Evolutionary conservation across 768 basidiomycete genomes (phyloP).

Genomic region (Fomitopsis pulvina): DNA sequence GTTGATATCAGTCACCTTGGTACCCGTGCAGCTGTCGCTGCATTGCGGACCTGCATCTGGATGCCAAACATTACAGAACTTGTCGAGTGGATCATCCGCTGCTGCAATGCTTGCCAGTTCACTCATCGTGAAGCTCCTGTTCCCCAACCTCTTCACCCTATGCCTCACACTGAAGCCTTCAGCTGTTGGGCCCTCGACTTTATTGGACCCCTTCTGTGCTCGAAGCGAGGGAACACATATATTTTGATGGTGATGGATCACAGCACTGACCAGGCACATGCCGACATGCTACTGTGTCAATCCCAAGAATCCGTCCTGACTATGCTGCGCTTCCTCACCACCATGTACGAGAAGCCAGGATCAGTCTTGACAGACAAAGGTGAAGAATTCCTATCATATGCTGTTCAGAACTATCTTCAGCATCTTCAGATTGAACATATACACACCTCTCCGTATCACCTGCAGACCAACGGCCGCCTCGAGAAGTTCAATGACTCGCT

Average conservation of each 20-base stretch:
- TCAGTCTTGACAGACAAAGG: constrained; percentile 17
- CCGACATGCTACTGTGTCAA: constrained; percentile 7
- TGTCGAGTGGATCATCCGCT: constrained; percentile 9
- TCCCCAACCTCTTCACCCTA: constrained; percentile 15
- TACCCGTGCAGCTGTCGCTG: constrained; percentile 8
- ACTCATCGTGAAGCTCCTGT: constrained; percentile 8
- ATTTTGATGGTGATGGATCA: constrained; percentile 16
- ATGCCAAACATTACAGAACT: constrained; percentile 3
- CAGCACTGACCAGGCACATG: constrained; percentile 1
- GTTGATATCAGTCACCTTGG: constrained; percentile 16
- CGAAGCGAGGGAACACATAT: constrained; percentile 15
- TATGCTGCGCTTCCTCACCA: constrained; percentile 9
- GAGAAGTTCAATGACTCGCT: constrained; percentile 5
- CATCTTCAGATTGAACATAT: constrained; percentile 13
- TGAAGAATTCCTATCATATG: constrained; percentile 18
- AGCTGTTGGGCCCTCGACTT: constrained; percentile 18
- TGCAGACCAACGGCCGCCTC: constrained; percentile 2
- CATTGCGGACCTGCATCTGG: constrained; percentile 6
- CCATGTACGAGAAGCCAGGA: constrained; percentile 10
- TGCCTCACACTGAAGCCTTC: constrained; percentile 14
- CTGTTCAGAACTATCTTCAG: constrained; percentile 3
- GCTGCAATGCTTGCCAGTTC: constrained; percentile 18
- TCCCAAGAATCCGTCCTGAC: neutral
- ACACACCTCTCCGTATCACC: constrained; percentile 13
- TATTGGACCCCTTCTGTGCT: constrained; percentile 13